Evolutionary conservation across 164 flowering plant genomes (phyloP), one percentile per base, ranked within the genome.

Genomic region (Echeveria elegans): DNA sequence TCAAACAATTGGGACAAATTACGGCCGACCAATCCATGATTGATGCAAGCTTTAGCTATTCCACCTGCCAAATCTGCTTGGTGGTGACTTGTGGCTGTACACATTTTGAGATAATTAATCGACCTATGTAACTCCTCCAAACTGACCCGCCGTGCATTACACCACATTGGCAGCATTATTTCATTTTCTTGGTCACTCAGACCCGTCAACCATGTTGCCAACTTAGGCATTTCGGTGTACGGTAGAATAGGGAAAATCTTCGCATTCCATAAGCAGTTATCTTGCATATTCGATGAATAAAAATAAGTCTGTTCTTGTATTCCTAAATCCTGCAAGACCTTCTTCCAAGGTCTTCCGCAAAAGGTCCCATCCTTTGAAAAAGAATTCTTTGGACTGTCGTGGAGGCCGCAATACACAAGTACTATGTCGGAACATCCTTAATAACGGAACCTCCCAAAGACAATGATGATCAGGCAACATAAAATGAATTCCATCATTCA

Each of bases 391-490:
- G 99, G 98, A 77, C 92, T 92, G 74, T 95, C 98, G 79, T 92
- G 92, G 68, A 95, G 88, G 30, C 99, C 99, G 79, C 98, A 95
- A 67, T 81, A 95, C 45, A 95, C 90, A 53, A 95, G 70, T 31
- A 88, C 82, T 73, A 78, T 85, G 65, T 73, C 86, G 1, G 75
- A 76, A 71, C 78, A 63, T 67, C 83, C 94, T n/a, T 32, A 86
- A 74, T 67, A 92, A 81, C 11, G 98, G 99, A 74, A 92, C 99
- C 81, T 95, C 98, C 99, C 99, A 95, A 66, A 95, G 82, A 75
- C 98, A 95, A 80, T 89, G 97, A 60, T 95, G 94, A 79, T 92
- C 98, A n/a, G 99, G 99, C 69, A 95, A 90, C 73, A 88, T 71
- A 76, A 95, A 92, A 68, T 74, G 79, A 75, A 79, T 73, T 59